These are phyloP conservation scores for Pyrenophora seminiperda DNA, from an alignment of 2,329 filamentous ascomycete genomes.

Conservation along the genomic window DNA sequence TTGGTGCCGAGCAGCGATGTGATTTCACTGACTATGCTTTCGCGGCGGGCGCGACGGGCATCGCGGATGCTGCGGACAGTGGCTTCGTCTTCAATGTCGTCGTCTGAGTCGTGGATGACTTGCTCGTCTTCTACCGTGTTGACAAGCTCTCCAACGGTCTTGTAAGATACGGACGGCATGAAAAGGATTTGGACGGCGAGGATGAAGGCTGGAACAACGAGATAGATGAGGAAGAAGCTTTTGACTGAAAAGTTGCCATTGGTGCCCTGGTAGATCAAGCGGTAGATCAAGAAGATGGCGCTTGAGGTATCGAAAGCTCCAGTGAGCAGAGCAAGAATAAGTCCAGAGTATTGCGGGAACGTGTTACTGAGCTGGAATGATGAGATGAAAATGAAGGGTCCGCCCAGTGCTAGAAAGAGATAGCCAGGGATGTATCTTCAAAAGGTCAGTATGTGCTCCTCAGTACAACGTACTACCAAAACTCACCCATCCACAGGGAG, in stretches of 20 bases:
- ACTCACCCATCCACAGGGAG: constrained; percentile 69
- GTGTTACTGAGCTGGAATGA: constrained; percentile 58
- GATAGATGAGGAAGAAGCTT: constrained; percentile 57
- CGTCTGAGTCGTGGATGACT: constrained; percentile 60
- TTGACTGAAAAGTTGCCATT: constrained; percentile 51
- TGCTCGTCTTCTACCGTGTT: constrained; percentile 65
- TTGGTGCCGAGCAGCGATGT: constrained; percentile 73
- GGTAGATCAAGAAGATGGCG: constrained; percentile 56
- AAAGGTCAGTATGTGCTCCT: too few relatives aligned
- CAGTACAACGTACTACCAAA: too few relatives aligned
- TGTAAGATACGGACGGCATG: constrained; percentile 56
- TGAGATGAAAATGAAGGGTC: constrained; percentile 58
- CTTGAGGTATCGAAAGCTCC: constrained; percentile 58
- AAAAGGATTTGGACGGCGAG: constrained; percentile 52
- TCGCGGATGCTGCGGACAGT: constrained; percentile 57
- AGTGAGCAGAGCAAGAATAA: constrained; percentile 57
- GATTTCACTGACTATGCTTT: constrained; percentile 71
- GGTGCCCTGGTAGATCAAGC: constrained; percentile 53
- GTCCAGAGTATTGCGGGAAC: constrained; percentile 56
- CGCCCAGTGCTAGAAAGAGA: constrained; percentile 56
- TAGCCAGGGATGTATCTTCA: constrained; percentile 54
- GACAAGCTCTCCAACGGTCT: constrained; percentile 76
- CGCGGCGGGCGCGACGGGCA: constrained; percentile 64
- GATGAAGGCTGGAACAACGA: constrained; percentile 54
- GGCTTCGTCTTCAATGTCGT: constrained; percentile 56